These are phyloP conservation scores for Microstegium vimineum DNA, from an alignment of 176 grass and related monocot species.

Conservation along the genomic window DNA sequence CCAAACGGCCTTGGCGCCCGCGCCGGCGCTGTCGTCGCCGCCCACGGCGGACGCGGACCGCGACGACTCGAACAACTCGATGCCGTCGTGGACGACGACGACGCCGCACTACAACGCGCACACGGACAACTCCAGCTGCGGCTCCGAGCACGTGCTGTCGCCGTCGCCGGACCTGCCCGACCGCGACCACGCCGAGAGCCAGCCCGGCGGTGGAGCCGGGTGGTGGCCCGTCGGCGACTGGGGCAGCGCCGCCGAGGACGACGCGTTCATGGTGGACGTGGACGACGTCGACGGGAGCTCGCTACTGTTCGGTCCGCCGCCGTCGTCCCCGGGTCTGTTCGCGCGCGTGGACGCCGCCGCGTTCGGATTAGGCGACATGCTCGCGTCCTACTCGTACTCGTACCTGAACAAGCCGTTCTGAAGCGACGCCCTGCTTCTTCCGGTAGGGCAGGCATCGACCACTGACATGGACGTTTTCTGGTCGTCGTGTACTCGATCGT, in stretches of 20 bases:
- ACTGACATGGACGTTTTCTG: constrained; percentile 26
- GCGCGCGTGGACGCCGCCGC: constrained; percentile 29
- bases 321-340: constrained; percentile 25
- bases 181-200: constrained; percentile 64
- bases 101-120: background rate
- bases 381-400: constrained; percentile 4
- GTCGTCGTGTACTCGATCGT: background rate
- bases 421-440: too few species aligned
- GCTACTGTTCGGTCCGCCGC: constrained; percentile 31
- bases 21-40: background rate
- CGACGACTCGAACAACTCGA: constrained; percentile 42
- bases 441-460: constrained; percentile 8
- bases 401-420: constrained; percentile 61
- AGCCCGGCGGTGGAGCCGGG: background rate
- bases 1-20: background rate
- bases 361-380: constrained; percentile 53
- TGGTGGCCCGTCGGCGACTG: constrained; percentile 23
- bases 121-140: constrained; percentile 39
- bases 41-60: background rate
- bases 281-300: background rate
- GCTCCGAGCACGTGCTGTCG: constrained; percentile 70
- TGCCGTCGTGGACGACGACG: constrained; percentile 15
- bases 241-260: constrained; percentile 17
- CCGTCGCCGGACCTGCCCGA: constrained; percentile 65
- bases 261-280: constrained; percentile 13